Base-by-base conservation (phyloP, 805 yeast species). In the Metschnikowia henanensis region DNA sequence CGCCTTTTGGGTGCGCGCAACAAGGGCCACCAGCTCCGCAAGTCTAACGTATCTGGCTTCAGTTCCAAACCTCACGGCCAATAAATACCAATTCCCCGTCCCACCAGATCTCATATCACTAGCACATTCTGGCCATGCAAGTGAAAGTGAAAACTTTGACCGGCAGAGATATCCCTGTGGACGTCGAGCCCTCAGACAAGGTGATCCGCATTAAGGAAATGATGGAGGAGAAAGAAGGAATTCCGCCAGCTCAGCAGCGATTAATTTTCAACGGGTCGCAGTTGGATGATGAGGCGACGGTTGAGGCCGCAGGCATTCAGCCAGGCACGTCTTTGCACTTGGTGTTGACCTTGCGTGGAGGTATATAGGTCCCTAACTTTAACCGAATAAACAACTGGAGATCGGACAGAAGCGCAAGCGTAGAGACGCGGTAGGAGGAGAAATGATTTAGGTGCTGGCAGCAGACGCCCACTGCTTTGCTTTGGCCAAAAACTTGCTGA, bases 171-270 rank as follows among this genome's bases (percentile, higher is more conserved):
- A 85, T 85, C 57, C 80, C 85, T 46, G 79, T 86, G 49, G 89
- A 84, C 53, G 79, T 86, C 30, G 91, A 84, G 53, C 79, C 87
- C 37, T 57, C 74, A 6, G 90, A 84, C 57, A 79, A 75, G 60
- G 75, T 87, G 46, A 76, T 80, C 49, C 79, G 84, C 37, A 81
- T 92, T 66, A 92, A 92, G 66, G 97, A 92, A 61, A 79, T 85
- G 61, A 80, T 92, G 70, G 98, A 94, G 64, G 97, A 92, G 60
- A 88, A 88, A 57, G 98, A 92, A 63, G 99, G 98, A 2, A 92
- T 92, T 43, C 97, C 98, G 2, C 97, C 98, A 9, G 81, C 87
- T 23, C 99, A 92, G 68, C 99, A 94, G 66, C 80, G 96, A 54
- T 80, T 92, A 52, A 84, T 92, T 57, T 89, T 79, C 66, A 83